Base-by-base conservation (phyloP, 495 filamentous ascomycete genomes). In the Astrothelium subdiscretum region DNA sequence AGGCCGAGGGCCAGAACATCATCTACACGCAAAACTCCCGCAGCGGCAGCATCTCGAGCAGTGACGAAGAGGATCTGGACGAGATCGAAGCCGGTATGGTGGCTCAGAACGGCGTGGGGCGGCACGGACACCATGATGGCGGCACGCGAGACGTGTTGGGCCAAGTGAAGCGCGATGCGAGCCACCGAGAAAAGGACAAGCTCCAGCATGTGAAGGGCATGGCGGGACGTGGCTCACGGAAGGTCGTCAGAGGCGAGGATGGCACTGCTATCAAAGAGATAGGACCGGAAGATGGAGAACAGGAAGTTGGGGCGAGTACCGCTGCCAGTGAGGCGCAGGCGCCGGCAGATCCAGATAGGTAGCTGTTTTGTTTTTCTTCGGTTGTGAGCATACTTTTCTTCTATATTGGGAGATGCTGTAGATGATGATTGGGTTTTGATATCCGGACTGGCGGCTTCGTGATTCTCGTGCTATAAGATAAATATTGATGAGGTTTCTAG, bases 1-100 rank as follows among this genome's bases (percentile, higher is more conserved):
- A 84, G 76, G 72, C 71, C 31, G 81, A 85, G 59, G 87, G 88
- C 38, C 67, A 74, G 18, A 71, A 78, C n/a, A 75, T 87, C 31
- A 77, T 82, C 4, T 87, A 85, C 72, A 82, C 88, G 27, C 83
- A 92, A 65, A 80, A 83, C 63, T 80, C 79, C 54, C 72, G 83
- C 74, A 73, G 74, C 62, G 62, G 38, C 44, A 59, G 63, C 29
- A 80, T 91, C 40, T 89, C 86, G 54, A 90, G 85, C 59, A 85
- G 83, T 48, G 90, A 92, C 57, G 84, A 91, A 68, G 87, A 90
- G 51, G 82, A 86, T 60, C 73, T 95, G 29, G 81, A 86, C 57
- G 80, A 81, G 43, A 73, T 78, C 31, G 72, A 76, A 74, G 74
- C 52, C 10, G 80, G 67, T 29, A 69, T 27, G 10, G 63, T 52